Percentiles rank a stretch among this genome's conserved stretches.
Conservation (phyloP, 2,329 filamentous ascomycete species). For the Talaromyces islandicus region DNA sequence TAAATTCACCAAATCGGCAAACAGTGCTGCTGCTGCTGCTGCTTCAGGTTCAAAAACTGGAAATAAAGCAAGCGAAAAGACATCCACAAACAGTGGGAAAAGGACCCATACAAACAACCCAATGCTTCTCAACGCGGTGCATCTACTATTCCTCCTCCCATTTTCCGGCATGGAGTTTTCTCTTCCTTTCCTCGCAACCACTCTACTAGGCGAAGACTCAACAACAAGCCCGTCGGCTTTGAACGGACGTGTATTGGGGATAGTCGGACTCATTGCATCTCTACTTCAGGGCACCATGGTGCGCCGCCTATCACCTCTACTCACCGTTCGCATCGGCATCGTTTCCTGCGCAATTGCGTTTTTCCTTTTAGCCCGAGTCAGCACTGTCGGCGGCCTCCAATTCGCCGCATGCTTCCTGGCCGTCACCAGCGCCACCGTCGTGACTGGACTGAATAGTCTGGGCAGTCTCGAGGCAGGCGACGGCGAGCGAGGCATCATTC, state of each 20-base stretch:
- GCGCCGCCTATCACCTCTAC: constrained; percentile 72
- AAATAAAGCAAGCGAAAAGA: constrained; percentile 10
- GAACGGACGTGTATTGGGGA: constrained; percentile 81
- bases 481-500: constrained; percentile 74
- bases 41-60: constrained; percentile 6
- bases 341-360: constrained; percentile 73
- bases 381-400: constrained; percentile 67
- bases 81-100: constrained; percentile 23
- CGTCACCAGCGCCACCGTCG: constrained; percentile 87
- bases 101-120: constrained; percentile 71
- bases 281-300: constrained; percentile 92
- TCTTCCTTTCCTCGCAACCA: constrained; percentile 93
- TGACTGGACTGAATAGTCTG: constrained; percentile 85
- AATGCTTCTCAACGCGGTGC: constrained; percentile 71
- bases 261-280: constrained; percentile 84
- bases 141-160: constrained; percentile 89
- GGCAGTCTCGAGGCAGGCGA: constrained; percentile 82
- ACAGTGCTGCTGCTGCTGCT: constrained; percentile 10
- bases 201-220: constrained; percentile 71
- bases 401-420: constrained; percentile 76
- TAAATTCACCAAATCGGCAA: constrained; percentile 47
- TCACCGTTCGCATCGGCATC: constrained; percentile 74
- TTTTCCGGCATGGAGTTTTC: constrained; percentile 99
- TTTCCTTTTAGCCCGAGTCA: constrained; percentile 65
- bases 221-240: constrained; percentile 54